A percentile compares a stretch with the other conserved stretches of the same genome.
phyloP scores from a whole-genome alignment of 2,329 filamentous ascomycete genomes.

The Hypoxylon rubiginosum region DNA sequence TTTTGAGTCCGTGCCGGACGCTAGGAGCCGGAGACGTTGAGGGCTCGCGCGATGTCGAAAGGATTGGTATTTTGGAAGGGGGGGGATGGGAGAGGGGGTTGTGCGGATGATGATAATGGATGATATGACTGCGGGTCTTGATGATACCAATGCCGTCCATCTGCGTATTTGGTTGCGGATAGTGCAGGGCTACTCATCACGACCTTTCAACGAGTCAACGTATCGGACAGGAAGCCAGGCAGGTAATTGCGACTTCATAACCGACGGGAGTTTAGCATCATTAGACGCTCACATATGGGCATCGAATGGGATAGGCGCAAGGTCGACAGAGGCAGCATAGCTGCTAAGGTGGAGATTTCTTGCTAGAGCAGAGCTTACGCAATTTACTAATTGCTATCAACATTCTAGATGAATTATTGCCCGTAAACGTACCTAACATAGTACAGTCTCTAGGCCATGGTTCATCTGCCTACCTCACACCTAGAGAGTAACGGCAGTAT shows the following conservation, averaged over 20 bases:
- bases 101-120: neutral
- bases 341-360: neutral
- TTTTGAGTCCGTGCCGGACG: slow-evolving; percentile 67
- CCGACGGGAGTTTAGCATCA: neutral
- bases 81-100: too few relatives aligned
- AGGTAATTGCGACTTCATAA: neutral
- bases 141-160: too few relatives aligned
- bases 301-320: neutral
- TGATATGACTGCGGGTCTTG: neutral
- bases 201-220: too few relatives aligned
- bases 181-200: neutral
- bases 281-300: too few relatives aligned
- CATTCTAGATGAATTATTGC: neutral
- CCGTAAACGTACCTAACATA: too few relatives aligned
- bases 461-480: neutral
- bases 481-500: too few relatives aligned
- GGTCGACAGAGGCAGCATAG: neutral
- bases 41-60: neutral
- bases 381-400: neutral
- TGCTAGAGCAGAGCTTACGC: neutral
- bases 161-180: neutral
- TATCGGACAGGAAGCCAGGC: neutral
- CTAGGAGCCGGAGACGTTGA: slow-evolving; percentile 45
- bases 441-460: neutral
- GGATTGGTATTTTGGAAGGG: neutral